phyloP scores from a whole-genome alignment of 306 rosid genomes.

The Quercus robur region DNA sequence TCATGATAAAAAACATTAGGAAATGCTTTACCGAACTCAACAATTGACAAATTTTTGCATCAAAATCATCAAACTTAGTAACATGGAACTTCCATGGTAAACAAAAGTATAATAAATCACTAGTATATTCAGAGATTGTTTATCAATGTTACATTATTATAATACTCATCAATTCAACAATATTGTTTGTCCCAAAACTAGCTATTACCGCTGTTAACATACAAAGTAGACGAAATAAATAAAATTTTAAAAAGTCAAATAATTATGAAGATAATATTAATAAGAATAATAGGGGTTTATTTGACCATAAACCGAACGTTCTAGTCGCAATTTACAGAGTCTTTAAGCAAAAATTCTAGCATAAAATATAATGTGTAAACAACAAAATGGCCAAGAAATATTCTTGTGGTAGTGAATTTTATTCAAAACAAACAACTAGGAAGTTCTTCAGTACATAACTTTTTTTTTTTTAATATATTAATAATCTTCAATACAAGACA shows the following conservation, averaged over 20 bases:
- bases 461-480: neutral
- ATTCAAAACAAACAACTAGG: neutral
- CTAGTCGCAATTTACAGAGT: neutral
- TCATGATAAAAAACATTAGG: neutral
- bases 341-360: neutral
- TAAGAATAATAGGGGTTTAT: neutral
- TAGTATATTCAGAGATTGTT: too few species aligned
- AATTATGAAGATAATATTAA: neutral
- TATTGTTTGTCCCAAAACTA: neutral
- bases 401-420: neutral
- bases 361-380: neutral
- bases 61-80: neutral
- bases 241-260: neutral
- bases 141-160: neutral
- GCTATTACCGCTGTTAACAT: neutral
- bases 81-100: too few species aligned
- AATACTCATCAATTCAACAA: neutral
- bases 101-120: too few species aligned
- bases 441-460: conserved; percentile 10
- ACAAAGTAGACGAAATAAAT: neutral
- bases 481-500: too few species aligned
- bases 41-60: neutral
- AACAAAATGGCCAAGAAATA: neutral
- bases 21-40: neutral
- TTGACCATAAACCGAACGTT: neutral